Evolutionary conservation across 202 grass and related monocot genomes (phyloP), one percentile per base, ranked within the genome.

Genomic region (Schoenoplectus tabernaemontani): DNA sequence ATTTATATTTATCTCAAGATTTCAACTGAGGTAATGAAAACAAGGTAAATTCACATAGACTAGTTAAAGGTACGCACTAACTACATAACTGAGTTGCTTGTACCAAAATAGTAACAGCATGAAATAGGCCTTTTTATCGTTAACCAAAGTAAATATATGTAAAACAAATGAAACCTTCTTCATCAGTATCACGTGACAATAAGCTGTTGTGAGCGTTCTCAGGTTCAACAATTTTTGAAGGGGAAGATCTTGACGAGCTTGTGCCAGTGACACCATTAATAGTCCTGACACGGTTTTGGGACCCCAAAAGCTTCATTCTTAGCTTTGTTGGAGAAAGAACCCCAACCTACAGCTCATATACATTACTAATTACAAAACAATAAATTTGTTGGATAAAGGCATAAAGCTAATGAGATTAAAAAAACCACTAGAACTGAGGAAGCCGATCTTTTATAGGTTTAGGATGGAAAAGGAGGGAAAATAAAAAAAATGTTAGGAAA

Each of bases 261-360:
- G 77, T 94, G 78, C 84, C 93, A 82, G 78, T 91, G 16, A 85
- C 80, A 33, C 56, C 56, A 15, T 17, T 57, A 62, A 59, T 15
- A 6, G 57, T 64, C 61, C 81, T 98, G 2, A 87, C 76, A 1
- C 87, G 86, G 76, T 92, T 94, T 34, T 89, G 86, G 33, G 89
- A 71, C 44, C 83, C 89, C 17, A 95, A 41, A 43, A 98, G 88
- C 82, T 92, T 98, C 91, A 98, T 92, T 63, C 95, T 89, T 63
- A 95, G 73, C 81, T 95, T 98, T 81, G 88, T 98, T 2, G 95
- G 95, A 73, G 95, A 98, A 79, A 92, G 91, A 4, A 91, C 88
- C 74, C 95, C 91, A 4, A 84, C 81, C 95, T 98, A 42, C 58
- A 85, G 56, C 79, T 80, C 46, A 74, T 54, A 10, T 53, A 74